These are phyloP conservation scores for Hortaea sp. DNA, from an alignment of 2,329 filamentous ascomycete genomes.

Conservation along the genomic window DNA sequence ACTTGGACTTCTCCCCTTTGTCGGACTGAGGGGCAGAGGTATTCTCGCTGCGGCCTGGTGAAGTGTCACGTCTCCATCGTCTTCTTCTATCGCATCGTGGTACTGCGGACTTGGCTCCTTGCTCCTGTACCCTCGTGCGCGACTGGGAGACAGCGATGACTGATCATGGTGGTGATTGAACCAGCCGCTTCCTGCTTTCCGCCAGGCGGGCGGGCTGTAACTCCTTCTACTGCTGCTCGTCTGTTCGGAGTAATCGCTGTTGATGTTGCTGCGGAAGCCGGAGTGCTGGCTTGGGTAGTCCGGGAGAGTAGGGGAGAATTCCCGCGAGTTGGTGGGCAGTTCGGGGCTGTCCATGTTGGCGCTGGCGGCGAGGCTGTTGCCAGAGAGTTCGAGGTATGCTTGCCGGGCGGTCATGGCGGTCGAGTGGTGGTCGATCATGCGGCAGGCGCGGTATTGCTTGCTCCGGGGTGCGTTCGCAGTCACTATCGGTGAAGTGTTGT, in stretches of 20 bases:
- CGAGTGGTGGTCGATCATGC: constrained; percentile 6
- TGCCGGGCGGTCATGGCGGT: constrained; percentile 12
- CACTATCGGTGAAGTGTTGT: no score
- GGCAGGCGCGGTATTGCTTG: neutral
- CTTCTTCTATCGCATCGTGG: constrained; percentile 43
- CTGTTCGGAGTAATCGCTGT: constrained; percentile 37
- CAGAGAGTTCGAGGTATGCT: constrained; percentile 21
- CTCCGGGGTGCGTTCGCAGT: no score
- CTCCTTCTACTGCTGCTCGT: constrained; percentile 38
- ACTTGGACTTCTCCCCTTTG: constrained; percentile 26
- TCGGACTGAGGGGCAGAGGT: constrained; percentile 48
- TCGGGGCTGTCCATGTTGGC: constrained; percentile 43
- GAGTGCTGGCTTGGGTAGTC: constrained; percentile 51
- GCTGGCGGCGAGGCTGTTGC: constrained; percentile 49
- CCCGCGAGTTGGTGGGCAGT: constrained; percentile 48
- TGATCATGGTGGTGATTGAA: constrained; percentile 31
- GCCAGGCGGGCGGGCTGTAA: constrained; percentile 58
- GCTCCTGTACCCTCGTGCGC: constrained; percentile 40
- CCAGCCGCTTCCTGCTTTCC: constrained; percentile 50
- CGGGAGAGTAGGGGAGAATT: constrained; percentile 43
- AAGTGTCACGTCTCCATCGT: constrained; percentile 36
- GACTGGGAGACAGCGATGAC: constrained; percentile 26
- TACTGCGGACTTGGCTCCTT: constrained; percentile 51
- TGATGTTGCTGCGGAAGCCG: constrained; percentile 42
- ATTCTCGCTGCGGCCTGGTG: constrained; percentile 29